A percentile compares a stretch with the other conserved stretches of the same genome.
phyloP scores from a whole-genome alignment of 345 rosid species.

The Citrus reticulata region DNA sequence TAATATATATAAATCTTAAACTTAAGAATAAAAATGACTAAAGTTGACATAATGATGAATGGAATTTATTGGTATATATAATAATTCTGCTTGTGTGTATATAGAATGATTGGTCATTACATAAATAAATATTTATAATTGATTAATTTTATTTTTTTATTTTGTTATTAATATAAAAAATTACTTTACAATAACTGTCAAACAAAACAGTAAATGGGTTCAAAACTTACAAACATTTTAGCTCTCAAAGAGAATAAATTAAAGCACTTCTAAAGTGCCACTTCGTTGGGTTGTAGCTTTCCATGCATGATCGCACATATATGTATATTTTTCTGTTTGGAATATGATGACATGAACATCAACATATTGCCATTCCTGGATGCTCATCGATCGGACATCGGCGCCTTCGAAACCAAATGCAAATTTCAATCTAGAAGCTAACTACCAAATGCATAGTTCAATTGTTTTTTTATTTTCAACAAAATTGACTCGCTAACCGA shows the following conservation, averaged over 20 bases:
- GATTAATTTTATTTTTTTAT: too few relatives aligned
- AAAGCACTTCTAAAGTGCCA: background rate
- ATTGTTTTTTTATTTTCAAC: too few relatives aligned
- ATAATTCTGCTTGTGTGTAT: too few relatives aligned
- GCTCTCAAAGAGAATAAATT: background rate
- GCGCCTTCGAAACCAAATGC: background rate
- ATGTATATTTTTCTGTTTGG: background rate
- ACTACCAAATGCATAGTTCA: background rate
- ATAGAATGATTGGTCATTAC: too few relatives aligned
- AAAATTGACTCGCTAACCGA: too few relatives aligned
- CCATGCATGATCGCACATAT: background rate
- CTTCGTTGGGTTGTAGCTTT: background rate
- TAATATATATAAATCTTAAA: too few relatives aligned
- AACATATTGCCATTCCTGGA: background rate
- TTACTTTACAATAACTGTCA: background rate
- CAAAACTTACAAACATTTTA: background rate
- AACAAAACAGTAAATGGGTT: background rate
- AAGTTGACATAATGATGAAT: too few relatives aligned
- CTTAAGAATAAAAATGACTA: too few relatives aligned
- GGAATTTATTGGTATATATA: too few relatives aligned
- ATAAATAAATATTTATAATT: too few relatives aligned
- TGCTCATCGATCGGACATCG: background rate
- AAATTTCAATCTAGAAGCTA: background rate
- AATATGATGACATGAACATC: background rate
- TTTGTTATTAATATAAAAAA: too few relatives aligned